These are phyloP conservation scores for Claviceps paspali DNA, from an alignment of 2,329 filamentous ascomycete genomes.

Conservation along the genomic window DNA sequence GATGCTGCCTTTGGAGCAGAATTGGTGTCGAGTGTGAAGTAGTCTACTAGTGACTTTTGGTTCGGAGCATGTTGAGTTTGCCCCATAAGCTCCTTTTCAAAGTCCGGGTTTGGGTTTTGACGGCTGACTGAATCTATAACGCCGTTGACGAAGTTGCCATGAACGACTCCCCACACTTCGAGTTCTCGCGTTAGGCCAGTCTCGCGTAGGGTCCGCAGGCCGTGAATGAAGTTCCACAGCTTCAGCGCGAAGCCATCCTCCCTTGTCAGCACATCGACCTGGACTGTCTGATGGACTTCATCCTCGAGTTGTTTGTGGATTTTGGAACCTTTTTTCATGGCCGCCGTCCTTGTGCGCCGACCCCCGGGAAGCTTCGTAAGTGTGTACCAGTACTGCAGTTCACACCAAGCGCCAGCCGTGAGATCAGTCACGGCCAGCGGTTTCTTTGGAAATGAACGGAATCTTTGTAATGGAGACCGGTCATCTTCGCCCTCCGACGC, in stretches of 20 bases:
- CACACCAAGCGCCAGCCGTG: constrained; percentile 84
- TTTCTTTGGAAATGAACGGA: constrained; percentile 62
- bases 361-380: constrained; percentile 59
- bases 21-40: constrained; percentile 18
- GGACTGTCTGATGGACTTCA: constrained; percentile 64
- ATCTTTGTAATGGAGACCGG: constrained; percentile 54
- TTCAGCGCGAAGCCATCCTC: constrained; percentile 73
- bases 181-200: constrained; percentile 60
- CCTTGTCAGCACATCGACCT: constrained; percentile 53
- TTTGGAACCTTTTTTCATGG: constrained; percentile 69
- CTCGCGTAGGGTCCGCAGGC: constrained; percentile 56
- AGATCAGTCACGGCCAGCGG: constrained; percentile 79
- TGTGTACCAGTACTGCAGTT: constrained; percentile 83
- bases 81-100: constrained; percentile 43
- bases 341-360: constrained; percentile 56
- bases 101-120: constrained; percentile 55
- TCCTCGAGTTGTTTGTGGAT: constrained; percentile 77
- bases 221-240: constrained; percentile 86
- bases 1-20: background rate
- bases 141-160: constrained; percentile 73
- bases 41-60: constrained; percentile 26
- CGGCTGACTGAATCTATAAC: constrained; percentile 78
- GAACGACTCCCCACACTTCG: constrained; percentile 71
- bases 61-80: constrained; percentile 13
- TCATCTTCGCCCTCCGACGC: constrained; percentile 13